Evolutionary conservation across 257 asterid genomes (phyloP).

Genomic region (Fraxinus pennsylvanica): DNA sequence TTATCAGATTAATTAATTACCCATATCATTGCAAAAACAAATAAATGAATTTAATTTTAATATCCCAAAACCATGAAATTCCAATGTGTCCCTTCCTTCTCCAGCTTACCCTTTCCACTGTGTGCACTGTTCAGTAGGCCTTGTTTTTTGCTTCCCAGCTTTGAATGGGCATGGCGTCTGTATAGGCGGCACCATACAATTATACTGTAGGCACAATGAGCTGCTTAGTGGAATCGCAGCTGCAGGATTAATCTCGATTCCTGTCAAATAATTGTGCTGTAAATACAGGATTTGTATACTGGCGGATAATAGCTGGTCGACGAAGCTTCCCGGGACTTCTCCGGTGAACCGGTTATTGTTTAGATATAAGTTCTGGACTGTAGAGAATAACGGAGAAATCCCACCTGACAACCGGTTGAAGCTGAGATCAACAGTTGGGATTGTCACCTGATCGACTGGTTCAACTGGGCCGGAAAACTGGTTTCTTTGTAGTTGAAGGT

Average conservation of each 20-base stretch:
- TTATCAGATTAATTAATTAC: neutral
- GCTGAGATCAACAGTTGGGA: slow-evolving; percentile 80
- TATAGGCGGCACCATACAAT: slow-evolving; percentile 85
- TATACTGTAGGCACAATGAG: slow-evolving; percentile 86
- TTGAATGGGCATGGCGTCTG: slow-evolving; percentile 82
- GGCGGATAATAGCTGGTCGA: slow-evolving; percentile 68
- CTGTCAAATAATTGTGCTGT: slow-evolving; percentile 87
- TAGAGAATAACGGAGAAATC: slow-evolving; percentile 69
- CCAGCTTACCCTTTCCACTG: slow-evolving; percentile 63
- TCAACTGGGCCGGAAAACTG: slow-evolving; percentile 58
- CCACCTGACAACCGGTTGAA: slow-evolving; percentile 74
- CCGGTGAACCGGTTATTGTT: slow-evolving; percentile 92
- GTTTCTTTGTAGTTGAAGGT: slow-evolving; percentile 77
- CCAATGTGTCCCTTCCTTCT: slow-evolving; percentile 29
- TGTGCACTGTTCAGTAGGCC: slow-evolving; percentile 81
- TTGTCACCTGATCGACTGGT: slow-evolving; percentile 59
- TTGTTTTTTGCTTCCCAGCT: slow-evolving; percentile 78
- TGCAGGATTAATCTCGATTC: slow-evolving; percentile 79
- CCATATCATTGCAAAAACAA: slow-evolving; percentile 28
- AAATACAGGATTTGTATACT: slow-evolving; percentile 57
- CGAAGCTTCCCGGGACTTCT: slow-evolving; percentile 66
- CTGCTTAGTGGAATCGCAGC: slow-evolving; percentile 72
- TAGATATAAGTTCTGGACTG: slow-evolving; percentile 71
- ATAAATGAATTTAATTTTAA: slow-evolving; percentile 24
- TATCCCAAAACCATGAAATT: slow-evolving; percentile 12